Percentiles rank a stretch among this genome's conserved stretches.
Evolutionary conservation across 108 stramenopile genomes (phyloP).

Genomic region (Skeletonema marinoi): DNA sequence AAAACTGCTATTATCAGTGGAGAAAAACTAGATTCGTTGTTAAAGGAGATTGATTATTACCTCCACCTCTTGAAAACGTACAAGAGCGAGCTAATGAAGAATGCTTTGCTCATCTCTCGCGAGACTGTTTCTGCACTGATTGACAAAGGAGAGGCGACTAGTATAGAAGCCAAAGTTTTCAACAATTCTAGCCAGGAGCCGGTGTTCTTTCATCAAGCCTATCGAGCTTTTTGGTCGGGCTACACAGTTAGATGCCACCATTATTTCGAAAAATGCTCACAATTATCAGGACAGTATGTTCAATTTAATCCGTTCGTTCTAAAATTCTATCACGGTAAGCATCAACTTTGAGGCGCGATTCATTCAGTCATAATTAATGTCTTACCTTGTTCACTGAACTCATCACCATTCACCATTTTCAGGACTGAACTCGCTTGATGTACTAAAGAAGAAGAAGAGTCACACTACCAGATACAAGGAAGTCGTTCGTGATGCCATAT

Average conservation of each 20-base stretch:
- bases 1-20: constrained; percentile 12
- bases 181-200: not conserved
- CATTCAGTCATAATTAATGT: not conserved
- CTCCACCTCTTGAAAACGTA: constrained; percentile 13
- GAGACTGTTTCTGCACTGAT: constrained; percentile 24
- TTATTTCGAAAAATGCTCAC: not conserved
- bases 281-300: not conserved
- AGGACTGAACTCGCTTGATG: not conserved
- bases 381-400: not conserved
- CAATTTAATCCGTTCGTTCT: not conserved
- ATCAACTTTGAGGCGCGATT: not conserved
- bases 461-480: not conserved
- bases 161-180: not conserved
- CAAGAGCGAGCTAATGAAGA: not conserved
- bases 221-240: constrained; percentile 15
- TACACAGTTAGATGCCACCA: constrained; percentile 12
- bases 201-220: constrained; percentile 6
- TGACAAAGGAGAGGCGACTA: constrained; percentile 8
- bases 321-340: not conserved
- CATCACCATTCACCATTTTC: not conserved
- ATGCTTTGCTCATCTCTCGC: constrained; percentile 3
- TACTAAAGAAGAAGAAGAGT: not conserved
- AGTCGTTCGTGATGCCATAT: not conserved
- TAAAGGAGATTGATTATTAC: constrained; percentile 24
- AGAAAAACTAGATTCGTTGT: constrained; percentile 13